Evolutionary conservation across 2,329 filamentous ascomycete species (phyloP), one percentile per base, ranked within the genome.

Genomic region (Pezicula carpinea): DNA sequence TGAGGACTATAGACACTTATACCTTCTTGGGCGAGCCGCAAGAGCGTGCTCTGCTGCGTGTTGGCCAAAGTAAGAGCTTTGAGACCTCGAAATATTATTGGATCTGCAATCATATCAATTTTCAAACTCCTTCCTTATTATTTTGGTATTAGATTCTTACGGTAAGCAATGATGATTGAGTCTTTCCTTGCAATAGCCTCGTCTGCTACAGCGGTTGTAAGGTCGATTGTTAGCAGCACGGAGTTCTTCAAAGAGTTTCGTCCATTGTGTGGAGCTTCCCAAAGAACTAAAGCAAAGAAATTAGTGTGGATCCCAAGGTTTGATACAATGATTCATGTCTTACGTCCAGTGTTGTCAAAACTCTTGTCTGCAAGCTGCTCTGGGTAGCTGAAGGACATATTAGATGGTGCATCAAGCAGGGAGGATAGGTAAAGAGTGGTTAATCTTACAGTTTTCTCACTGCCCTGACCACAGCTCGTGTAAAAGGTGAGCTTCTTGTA

Each of bases 1-100:
- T 99, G 93, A 0, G 93, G 93, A 55, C 86, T 90, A 73, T 97
- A 99, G 47, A 99, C 90, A 54, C 90, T 95, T 59, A 99, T 89
- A 31, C 92, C 91, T 65, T 87, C 82, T 53, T 88, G 86, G 39
- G 85, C 87, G 11, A 99, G 78, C 38, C 85, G 80, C 4, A 99
- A 76, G 26, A 99, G 79, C 6, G 88, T 88, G 36, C 83, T 79
- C 64, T 99, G 93, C 66, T 97, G 93, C 8, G 89, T 79, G 63
- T 99, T 87, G 52, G 77, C 77, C 40, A 90, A 79, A 29, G 89
- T 95, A 63, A 99, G 73, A 54, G 88, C 85, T 69, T 96, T 99
- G 57, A 99, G 76, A 44, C 87, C 87, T 41, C 87, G 83, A 74
- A 99, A 99, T 64, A 99, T 97, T 64, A 97, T 93, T 18, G 93